phyloP scores from a whole-genome alignment of 352 stramenopile species.

The Bremia lactucae region DNA sequence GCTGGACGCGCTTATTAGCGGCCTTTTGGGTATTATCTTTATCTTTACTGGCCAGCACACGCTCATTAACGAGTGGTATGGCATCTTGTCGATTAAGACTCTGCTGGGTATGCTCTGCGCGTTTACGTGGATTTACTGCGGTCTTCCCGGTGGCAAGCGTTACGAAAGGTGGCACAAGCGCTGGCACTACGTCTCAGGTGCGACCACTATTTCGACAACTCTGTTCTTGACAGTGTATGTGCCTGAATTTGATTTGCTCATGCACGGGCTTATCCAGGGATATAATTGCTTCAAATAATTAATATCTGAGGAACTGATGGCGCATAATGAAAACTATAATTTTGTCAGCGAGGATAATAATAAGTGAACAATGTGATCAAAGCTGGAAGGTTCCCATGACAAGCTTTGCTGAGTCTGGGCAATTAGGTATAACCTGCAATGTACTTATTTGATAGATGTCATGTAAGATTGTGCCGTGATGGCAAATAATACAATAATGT shows the following conservation, averaged over 20 bases:
- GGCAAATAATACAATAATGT: too few relatives aligned
- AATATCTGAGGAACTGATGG: too few relatives aligned
- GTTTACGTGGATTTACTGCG: constrained; percentile 81
- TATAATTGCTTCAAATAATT: too few relatives aligned
- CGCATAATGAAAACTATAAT: too few relatives aligned
- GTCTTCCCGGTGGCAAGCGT: constrained; percentile 49
- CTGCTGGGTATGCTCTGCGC: constrained; percentile 38
- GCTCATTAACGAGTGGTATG: constrained; percentile 65
- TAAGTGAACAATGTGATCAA: too few relatives aligned
- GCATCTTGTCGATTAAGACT: constrained; percentile 56
- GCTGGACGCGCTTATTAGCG: constrained; percentile 69
- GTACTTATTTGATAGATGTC: too few relatives aligned
- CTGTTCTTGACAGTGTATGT: constrained; percentile 66
- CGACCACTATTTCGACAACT: constrained; percentile 65
- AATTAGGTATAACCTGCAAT: too few relatives aligned
- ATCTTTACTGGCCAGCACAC: constrained; percentile 56
- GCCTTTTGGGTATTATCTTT: constrained; percentile 56
- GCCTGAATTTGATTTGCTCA: constrained; percentile 67
- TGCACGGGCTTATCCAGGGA: constrained; percentile 64
- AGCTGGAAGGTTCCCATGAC: too few relatives aligned
- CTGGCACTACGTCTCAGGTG: constrained; percentile 76
- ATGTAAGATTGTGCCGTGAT: too few relatives aligned
- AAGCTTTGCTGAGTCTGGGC: too few relatives aligned
- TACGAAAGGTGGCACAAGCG: constrained; percentile 76
- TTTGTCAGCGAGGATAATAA: too few relatives aligned